Evolutionary conservation across 148 eudicot genomes (phyloP).

Genomic region (Vaccinium myrtillus): DNA sequence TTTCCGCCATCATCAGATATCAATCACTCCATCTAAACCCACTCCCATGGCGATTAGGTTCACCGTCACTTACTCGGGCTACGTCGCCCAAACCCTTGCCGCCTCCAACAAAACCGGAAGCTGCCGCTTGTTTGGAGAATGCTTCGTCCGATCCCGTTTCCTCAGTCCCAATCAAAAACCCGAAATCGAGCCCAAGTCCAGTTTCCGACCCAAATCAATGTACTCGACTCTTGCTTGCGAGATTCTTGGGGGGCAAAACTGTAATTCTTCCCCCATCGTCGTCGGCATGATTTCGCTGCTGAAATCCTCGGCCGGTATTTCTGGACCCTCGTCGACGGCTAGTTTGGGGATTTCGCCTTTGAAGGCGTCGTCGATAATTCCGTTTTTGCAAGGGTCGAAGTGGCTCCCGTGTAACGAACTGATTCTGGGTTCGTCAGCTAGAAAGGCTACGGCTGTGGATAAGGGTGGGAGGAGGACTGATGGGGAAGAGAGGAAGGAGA

Average conservation of each 20-base stretch:
- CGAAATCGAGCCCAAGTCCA: constrained; percentile 25
- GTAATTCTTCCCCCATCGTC: constrained; percentile 36
- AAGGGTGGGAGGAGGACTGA: constrained; percentile 30
- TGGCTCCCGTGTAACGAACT: constrained; percentile 73
- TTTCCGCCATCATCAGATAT: constrained; percentile 15
- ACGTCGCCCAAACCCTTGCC: constrained; percentile 57
- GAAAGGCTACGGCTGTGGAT: constrained; percentile 34
- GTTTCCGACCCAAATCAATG: constrained; percentile 7
- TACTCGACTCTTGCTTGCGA: constrained; percentile 45
- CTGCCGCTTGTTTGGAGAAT: constrained; percentile 46
- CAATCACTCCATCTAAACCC: constrained; percentile 24
- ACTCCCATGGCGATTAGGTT: constrained; percentile 68
- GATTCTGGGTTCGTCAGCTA: constrained; percentile 10
- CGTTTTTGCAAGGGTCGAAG: constrained; percentile 61
- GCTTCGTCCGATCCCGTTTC: constrained; percentile 35
- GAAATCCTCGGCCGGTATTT: constrained; percentile 29
- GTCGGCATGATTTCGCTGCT: constrained; percentile 46
- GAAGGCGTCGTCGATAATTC: constrained; percentile 45
- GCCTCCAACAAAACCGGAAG: constrained; percentile 32
- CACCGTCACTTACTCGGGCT: constrained; percentile 64
- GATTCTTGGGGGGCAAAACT: constrained; percentile 22
- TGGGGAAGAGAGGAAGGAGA: constrained; percentile 18
- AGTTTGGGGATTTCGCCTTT: constrained; percentile 50
- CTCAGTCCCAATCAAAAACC: constrained; percentile 24
- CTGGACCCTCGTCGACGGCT: constrained; percentile 26